Percentiles rank a stretch among this genome's conserved stretches.
phyloP scores from a whole-genome alignment of 2,329 filamentous ascomycete species.

The Calonectria pseudoturangicola region DNA sequence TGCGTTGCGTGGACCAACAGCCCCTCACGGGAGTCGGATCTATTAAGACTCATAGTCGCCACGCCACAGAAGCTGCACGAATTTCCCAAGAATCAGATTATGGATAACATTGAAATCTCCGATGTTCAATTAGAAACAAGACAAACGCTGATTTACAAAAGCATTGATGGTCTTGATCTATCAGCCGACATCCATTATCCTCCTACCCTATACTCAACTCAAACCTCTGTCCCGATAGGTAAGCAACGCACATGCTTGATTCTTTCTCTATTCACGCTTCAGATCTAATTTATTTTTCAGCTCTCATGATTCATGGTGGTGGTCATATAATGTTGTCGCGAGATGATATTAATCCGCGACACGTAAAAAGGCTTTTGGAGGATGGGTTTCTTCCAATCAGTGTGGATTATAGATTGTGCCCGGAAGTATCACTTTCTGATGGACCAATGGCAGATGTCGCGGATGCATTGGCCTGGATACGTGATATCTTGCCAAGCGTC shows the following conservation, averaged over 20 bases:
- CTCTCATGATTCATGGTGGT: constrained; percentile 5
- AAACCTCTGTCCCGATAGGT: neutral
- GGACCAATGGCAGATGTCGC: neutral
- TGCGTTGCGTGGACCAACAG: neutral
- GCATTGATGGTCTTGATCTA: neutral
- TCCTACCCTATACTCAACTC: neutral
- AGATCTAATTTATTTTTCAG: neutral
- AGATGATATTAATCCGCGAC: neutral
- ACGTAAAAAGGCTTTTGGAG: neutral
- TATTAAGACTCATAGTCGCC: neutral
- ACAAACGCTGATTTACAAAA: neutral
- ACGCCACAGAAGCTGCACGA: neutral
- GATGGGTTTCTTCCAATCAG: neutral
- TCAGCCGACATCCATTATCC: neutral
- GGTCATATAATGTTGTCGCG: neutral
- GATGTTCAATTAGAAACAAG: neutral
- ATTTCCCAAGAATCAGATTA: neutral
- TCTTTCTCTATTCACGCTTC: neutral
- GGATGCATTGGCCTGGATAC: neutral
- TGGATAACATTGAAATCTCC: neutral
- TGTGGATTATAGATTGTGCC: neutral
- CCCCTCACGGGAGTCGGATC: neutral
- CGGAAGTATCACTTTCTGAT: neutral
- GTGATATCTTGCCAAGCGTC: neutral
- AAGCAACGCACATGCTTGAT: neutral